Evolutionary conservation across 1,284 basidiomycete genomes (phyloP).

Genomic region (Apiotrichum gracile): DNA sequence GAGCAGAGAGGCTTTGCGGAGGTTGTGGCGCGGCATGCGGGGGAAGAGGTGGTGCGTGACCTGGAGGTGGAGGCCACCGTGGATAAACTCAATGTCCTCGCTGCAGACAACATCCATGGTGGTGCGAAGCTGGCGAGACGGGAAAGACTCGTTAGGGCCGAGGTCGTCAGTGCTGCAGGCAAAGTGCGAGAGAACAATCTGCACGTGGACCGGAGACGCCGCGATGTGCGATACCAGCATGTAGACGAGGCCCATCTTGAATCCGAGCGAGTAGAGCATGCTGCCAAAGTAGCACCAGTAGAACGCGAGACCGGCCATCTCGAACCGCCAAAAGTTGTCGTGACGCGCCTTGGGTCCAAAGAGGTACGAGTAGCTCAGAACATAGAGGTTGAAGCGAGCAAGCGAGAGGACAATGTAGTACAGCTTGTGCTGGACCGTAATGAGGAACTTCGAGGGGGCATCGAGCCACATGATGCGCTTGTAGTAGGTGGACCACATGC

Average conservation of each 20-base stretch:
- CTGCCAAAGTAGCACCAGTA: slow-evolving; percentile 54
- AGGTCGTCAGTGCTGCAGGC: slow-evolving; percentile 90
- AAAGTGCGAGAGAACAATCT: slow-evolving; percentile 95
- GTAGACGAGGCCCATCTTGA: slow-evolving; percentile 49
- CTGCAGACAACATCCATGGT: slow-evolving; percentile 93
- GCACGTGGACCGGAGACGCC: slow-evolving; percentile 54
- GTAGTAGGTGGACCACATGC: slow-evolving; percentile 91
- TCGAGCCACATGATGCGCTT: slow-evolving; percentile 81
- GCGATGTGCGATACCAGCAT: slow-evolving; percentile 53
- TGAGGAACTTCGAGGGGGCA: slow-evolving; percentile 59
- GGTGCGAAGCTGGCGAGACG: slow-evolving; percentile 87
- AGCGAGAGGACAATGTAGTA: slow-evolving; percentile 90
- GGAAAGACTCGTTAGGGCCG: slow-evolving; percentile 84
- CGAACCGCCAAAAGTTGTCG: slow-evolving; percentile 46
- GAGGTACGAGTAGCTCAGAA: slow-evolving; percentile 75
- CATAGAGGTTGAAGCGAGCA: slow-evolving; percentile 94
- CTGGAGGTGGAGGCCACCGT: slow-evolving; percentile 89
- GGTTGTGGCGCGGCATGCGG: slow-evolving; percentile 87
- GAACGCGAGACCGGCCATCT: slow-evolving; percentile 49
- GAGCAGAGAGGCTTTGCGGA: slow-evolving; percentile 69
- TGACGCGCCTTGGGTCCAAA: slow-evolving; percentile 47
- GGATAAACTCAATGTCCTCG: slow-evolving; percentile 74
- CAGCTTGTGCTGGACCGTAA: slow-evolving; percentile 80
- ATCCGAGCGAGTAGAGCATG: slow-evolving; percentile 48
- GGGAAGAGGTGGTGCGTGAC: slow-evolving; percentile 98